Evolutionary conservation across 2,329 filamentous ascomycete genomes (phyloP).

Genomic region (Zasmidium angulare): DNA sequence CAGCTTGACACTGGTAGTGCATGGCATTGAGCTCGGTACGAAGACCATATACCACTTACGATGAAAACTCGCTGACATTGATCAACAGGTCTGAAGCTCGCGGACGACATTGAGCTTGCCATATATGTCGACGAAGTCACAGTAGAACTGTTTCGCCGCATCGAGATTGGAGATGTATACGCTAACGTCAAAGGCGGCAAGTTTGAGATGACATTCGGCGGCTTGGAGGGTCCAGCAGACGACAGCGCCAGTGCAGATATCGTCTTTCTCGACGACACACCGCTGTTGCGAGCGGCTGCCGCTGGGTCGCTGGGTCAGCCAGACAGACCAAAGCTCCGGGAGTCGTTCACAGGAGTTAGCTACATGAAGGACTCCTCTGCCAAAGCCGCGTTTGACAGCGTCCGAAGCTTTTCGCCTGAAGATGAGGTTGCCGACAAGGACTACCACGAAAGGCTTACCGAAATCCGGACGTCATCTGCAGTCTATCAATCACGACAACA

Average conservation of each 20-base stretch:
- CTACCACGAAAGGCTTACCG: conserved; percentile 44
- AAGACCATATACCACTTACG: not conserved
- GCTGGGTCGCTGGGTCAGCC: conserved; percentile 27
- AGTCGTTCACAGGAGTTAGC: conserved; percentile 42
- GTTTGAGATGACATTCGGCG: conserved; percentile 51
- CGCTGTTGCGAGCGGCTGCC: conserved; percentile 47
- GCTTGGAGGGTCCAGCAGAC: conserved; percentile 34
- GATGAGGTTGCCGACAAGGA: conserved; percentile 44
- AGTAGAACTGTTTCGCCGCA: conserved; percentile 50
- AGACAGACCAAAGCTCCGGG: conserved; percentile 23
- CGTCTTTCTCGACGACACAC: conserved; percentile 46
- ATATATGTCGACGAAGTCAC: conserved; percentile 52
- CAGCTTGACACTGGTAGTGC: conserved; percentile 50
- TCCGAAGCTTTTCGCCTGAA: conserved; percentile 47
- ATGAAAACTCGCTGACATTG: not conserved
- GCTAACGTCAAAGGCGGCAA: conserved; percentile 56
- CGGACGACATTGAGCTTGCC: conserved; percentile 54
- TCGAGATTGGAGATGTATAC: conserved; percentile 55
- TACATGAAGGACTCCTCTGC: conserved; percentile 39
- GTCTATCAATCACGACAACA: conserved; percentile 38
- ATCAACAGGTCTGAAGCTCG: conserved; percentile 43
- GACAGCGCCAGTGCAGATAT: conserved; percentile 40
- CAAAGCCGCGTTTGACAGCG: conserved; percentile 39
- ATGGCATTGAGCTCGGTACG: conserved; percentile 53
- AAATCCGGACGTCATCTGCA: conserved; percentile 42